Evolutionary conservation across 164 flowering plant species (phyloP).

Genomic region (Euptelea pleiosperma): DNA sequence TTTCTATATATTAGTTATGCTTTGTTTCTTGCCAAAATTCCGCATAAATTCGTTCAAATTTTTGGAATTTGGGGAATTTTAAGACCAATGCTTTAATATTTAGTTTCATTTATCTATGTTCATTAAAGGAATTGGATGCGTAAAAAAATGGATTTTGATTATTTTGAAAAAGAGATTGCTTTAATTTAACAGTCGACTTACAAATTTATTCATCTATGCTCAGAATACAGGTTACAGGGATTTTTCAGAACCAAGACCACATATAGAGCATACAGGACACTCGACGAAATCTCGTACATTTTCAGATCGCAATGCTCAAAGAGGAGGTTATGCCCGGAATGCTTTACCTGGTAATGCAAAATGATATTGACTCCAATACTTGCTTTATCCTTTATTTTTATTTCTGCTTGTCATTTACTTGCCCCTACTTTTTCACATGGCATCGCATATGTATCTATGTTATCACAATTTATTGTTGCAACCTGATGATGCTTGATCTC

Average conservation of each 20-base stretch:
- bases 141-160: not conserved
- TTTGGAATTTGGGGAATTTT: no score
- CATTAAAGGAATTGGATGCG: no score
- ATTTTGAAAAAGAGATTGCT: not conserved
- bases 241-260: slow-evolving; percentile 37
- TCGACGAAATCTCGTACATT: slow-evolving; percentile 19
- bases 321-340: slow-evolving; percentile 48
- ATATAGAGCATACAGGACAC: slow-evolving; percentile 30
- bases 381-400: not conserved
- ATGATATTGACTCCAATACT: not conserved
- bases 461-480: no score
- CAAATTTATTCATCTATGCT: slow-evolving; percentile 12
- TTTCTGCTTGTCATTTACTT: slow-evolving; percentile 4
- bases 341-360: slow-evolving; percentile 42
- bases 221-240: slow-evolving; percentile 40
- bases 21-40: no score
- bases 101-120: no score
- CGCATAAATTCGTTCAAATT: no score
- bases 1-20: no score
- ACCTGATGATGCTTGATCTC: no score
- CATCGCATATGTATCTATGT: no score
- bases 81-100: no score
- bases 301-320: slow-evolving; percentile 53
- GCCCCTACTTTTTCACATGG: no score
- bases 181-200: not conserved